phyloP scores from a whole-genome alignment of 768 basidiomycete genomes.

The Bullera alba region DNA sequence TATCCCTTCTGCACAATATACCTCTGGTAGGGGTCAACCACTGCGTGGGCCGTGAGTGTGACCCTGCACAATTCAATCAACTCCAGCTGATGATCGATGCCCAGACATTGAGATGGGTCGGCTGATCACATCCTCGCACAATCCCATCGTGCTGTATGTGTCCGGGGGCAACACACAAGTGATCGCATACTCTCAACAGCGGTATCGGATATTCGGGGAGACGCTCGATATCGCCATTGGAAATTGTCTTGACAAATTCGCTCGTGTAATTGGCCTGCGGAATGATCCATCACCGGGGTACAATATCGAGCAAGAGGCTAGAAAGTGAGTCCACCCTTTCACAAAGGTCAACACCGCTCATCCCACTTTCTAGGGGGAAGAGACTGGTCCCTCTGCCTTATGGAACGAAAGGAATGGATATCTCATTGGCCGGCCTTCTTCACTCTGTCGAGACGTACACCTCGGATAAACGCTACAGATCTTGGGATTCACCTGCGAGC shows the following conservation, averaged over 20 bases:
- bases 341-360: too few species aligned
- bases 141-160: constrained; percentile 95
- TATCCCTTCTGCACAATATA: constrained; percentile 79
- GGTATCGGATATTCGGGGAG: constrained; percentile 97
- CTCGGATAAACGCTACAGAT: constrained; percentile 70
- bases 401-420: constrained; percentile 96
- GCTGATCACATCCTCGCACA: constrained; percentile 84
- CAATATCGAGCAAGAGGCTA: constrained; percentile 94
- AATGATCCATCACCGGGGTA: constrained; percentile 96
- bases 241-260: constrained; percentile 95
- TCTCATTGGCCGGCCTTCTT: constrained; percentile 89
- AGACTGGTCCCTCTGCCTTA: constrained; percentile 79
- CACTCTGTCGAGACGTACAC: constrained; percentile 84
- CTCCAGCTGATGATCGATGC: not conserved
- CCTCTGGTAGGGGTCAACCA: constrained; percentile 98
- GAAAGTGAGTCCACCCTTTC: constrained; percentile 55
- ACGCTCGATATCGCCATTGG: constrained; percentile 99
- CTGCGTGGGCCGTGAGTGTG: constrained; percentile 82
- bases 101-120: constrained; percentile 98
- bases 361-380: constrained; percentile 69
- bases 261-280: constrained; percentile 82
- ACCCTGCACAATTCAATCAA: not conserved
- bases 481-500: constrained; percentile 24
- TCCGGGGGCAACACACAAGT: constrained; percentile 99
- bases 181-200: constrained; percentile 94